These are phyloP conservation scores for Rosa hybrid DNA, from an alignment of 331 rosid genomes.

Conservation along the genomic window DNA sequence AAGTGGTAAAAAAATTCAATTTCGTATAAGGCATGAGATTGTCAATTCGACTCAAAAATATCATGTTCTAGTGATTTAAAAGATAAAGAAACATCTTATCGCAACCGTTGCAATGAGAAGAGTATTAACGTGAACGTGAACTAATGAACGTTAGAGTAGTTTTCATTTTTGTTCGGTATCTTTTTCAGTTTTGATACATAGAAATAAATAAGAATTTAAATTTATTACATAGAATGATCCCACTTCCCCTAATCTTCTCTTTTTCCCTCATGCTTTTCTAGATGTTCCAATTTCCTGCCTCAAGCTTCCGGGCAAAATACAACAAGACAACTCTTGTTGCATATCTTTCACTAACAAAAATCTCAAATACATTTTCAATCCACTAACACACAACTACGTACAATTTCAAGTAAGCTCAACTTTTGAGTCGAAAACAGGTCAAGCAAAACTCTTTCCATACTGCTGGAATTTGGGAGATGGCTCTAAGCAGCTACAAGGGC, in stretches of 20 bases:
- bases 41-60: too few relatives aligned
- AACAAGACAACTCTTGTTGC: not conserved
- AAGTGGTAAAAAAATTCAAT: too few relatives aligned
- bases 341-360: not conserved
- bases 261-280: too few relatives aligned
- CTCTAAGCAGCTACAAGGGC: not conserved
- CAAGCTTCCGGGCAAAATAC: not conserved
- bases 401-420: not conserved
- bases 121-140: too few relatives aligned
- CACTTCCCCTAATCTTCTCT: not conserved
- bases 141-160: too few relatives aligned
- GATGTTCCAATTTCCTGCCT: not conserved
- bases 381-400: not conserved
- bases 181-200: too few relatives aligned
- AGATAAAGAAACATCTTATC: too few relatives aligned
- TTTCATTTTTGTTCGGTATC: too few relatives aligned
- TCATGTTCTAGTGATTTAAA: too few relatives aligned
- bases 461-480: not conserved
- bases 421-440: not conserved
- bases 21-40: too few relatives aligned
- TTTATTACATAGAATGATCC: not conserved
- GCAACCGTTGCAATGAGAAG: too few relatives aligned
- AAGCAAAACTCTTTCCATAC: not conserved
- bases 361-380: not conserved
- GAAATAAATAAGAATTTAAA: too few relatives aligned